Base-by-base conservation (phyloP, 2,329 filamentous ascomycete species). In the Thelonectria discophora region DNA sequence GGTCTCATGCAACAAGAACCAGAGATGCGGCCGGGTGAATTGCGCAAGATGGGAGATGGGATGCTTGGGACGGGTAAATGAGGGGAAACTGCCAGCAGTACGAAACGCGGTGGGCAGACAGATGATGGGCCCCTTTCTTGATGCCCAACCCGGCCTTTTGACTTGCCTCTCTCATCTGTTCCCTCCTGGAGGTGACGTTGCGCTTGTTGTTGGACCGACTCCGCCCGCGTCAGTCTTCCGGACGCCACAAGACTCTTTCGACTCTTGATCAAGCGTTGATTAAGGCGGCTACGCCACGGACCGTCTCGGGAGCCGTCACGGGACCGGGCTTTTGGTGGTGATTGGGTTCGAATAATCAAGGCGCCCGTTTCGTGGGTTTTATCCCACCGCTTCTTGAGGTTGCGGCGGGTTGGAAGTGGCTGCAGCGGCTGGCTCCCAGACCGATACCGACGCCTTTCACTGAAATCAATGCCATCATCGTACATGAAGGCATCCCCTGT, bases 211-310 rank as follows among this genome's bases (percentile, higher is more conserved):
- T 11, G 5, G 5, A 32, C 47, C 27, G 37, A 39, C 17, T n/a
- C n/a, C 34, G 49, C 42, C 42, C 17, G 47, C 51, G 58, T 52
- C 53, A 56, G 17, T 47, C 11, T 56, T 34, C 47, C 58, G 53
- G 47, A 47, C 53, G 58, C 58, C 37, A 50, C 63, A 65, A 56
- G n/a, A n/a, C n/a, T n/a, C n/a, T n/a, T n/a, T n/a, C n/a, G n/a
- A n/a, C n/a, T n/a, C n/a, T n/a, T n/a, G n/a, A n/a, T n/a, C n/a
- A n/a, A n/a, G n/a, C n/a, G 50, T 57, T 65, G 57, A 65, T 55
- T 5, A 21, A 34, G 42, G 42, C 42, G 65, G 64, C 56, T 51
- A 64, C 66, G 68, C 68, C 63, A 69, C 66, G 68, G 68, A 66
- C 65, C 68, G 66, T 59, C 58, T 53, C 49, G 65, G 62, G 63